Percentiles rank a stretch among this genome's conserved stretches.
Evolutionary conservation across 2,329 filamentous ascomycete species (phyloP).

Genomic region (Pseudogymnoascus sp.): DNA sequence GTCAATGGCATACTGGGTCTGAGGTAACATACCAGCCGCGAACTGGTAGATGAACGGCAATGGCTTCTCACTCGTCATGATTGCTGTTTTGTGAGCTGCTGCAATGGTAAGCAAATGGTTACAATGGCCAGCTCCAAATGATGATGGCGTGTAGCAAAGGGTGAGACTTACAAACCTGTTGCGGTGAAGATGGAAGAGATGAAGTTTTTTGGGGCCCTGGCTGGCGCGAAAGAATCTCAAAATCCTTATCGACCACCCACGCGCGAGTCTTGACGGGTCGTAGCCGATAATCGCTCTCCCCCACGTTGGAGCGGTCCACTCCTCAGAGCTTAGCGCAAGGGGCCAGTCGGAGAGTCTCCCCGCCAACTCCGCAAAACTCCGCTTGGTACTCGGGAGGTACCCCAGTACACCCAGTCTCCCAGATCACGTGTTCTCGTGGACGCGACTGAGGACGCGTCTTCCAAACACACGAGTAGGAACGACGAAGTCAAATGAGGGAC

Average conservation of each 20-base stretch:
- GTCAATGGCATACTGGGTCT: conserved; percentile 22
- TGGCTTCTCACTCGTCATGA: conserved; percentile 59
- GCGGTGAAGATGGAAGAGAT: conserved; percentile 1
- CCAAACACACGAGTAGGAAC: not conserved
- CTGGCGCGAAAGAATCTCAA: conserved; percentile 1
- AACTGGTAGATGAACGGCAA: conserved; percentile 94
- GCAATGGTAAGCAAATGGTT: not conserved
- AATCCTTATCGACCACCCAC: conserved; percentile 7
- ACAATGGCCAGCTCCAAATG: not conserved
- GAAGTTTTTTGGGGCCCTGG: not conserved
- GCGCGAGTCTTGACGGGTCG: not conserved
- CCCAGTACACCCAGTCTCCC: not conserved
- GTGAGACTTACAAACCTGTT: not conserved
- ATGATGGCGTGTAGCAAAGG: not conserved
- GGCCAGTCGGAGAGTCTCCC: not conserved
- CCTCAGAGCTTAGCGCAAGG: not conserved
- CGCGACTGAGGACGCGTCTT: conserved; percentile 12
- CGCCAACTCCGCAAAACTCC: conserved; percentile 5
- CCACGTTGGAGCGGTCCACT: conserved; percentile 2
- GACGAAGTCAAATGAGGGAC: not conserved
- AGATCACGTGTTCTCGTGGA: conserved; percentile 8
- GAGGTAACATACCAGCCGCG: conserved; percentile 60
- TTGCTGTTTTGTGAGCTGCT: conserved; percentile 26
- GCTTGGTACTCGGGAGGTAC: not conserved
- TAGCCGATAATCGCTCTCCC: conserved; percentile 7